These are phyloP conservation scores for Saussurea involucrata DNA, from an alignment of 129 eudicot genomes.

Conservation along the genomic window DNA sequence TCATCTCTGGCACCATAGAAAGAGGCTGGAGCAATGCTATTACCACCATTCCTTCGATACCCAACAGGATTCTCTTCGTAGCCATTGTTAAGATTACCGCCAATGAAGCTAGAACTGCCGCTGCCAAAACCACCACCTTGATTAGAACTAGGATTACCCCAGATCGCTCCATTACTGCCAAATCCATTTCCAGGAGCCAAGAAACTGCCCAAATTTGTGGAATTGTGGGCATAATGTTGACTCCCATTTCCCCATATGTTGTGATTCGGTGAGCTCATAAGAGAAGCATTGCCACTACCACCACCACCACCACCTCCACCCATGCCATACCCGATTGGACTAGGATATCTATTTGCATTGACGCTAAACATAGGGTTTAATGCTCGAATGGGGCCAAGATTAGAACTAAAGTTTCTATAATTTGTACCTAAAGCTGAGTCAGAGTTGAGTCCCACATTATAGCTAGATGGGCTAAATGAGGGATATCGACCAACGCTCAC, in stretches of 20 bases:
- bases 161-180: conserved; percentile 45
- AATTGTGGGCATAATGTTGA: conserved; percentile 28
- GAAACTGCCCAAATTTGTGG: conserved; percentile 34
- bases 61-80: conserved; percentile 29
- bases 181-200: conserved; percentile 40
- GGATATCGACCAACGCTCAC: conserved; percentile 53
- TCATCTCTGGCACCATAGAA: conserved; percentile 38
- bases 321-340: conserved; percentile 38
- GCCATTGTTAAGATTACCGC: conserved; percentile 33
- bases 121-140: conserved; percentile 24
- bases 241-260: conserved; percentile 65
- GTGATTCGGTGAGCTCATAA: conserved; percentile 27
- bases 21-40: conserved; percentile 23
- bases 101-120: conserved; percentile 33
- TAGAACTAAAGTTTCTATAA: conserved; percentile 42
- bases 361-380: conserved; percentile 33
- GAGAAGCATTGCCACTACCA: conserved; percentile 16
- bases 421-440: conserved; percentile 42
- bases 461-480: conserved; percentile 38
- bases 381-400: conserved; percentile 43
- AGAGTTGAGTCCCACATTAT: conserved; percentile 32
- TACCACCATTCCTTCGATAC: conserved; percentile 41
- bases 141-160: conserved; percentile 48
- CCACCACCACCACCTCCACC: conserved; percentile 36
- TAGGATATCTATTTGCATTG: conserved; percentile 43